Conservation (phyloP, 768 basidiomycete species). For the Terana coerulea region DNA sequence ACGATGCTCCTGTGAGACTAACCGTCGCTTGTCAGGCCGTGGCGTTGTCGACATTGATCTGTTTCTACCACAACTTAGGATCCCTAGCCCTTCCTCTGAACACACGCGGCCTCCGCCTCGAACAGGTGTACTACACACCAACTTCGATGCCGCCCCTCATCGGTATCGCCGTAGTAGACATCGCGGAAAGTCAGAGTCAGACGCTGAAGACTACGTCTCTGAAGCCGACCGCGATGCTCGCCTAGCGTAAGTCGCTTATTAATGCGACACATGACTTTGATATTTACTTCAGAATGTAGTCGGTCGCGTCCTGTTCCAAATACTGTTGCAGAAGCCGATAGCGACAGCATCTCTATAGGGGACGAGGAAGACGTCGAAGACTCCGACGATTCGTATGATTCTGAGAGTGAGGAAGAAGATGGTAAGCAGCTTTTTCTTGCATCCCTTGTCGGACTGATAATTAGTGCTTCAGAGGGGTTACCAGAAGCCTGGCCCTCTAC, state of each 20-base stretch:
- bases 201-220: slow-evolving; percentile 55
- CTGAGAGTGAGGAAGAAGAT: background rate
- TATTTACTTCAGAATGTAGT: slow-evolving; percentile 40
- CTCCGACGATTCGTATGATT: slow-evolving; percentile 15
- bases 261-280: background rate
- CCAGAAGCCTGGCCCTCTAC: background rate
- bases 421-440: background rate
- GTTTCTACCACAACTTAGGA: slow-evolving; percentile 40
- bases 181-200: slow-evolving; percentile 51
- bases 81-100: slow-evolving; percentile 18
- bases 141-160: background rate
- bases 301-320: slow-evolving; percentile 43
- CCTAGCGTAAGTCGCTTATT: slow-evolving; percentile 49
- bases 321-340: slow-evolving; percentile 36
- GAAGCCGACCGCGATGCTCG: slow-evolving; percentile 70
- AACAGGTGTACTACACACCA: background rate
- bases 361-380: slow-evolving; percentile 81
- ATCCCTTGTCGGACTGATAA: background rate
- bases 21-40: slow-evolving; percentile 17
- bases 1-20: slow-evolving; percentile 1
- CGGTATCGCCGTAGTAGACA: background rate
- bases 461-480: background rate
- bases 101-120: background rate
- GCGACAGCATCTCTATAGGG: slow-evolving; percentile 54
- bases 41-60: slow-evolving; percentile 45